These are phyloP conservation scores for Eucalyptus polyanthemos DNA, from an alignment of 345 rosid species.

Conservation along the genomic window DNA sequence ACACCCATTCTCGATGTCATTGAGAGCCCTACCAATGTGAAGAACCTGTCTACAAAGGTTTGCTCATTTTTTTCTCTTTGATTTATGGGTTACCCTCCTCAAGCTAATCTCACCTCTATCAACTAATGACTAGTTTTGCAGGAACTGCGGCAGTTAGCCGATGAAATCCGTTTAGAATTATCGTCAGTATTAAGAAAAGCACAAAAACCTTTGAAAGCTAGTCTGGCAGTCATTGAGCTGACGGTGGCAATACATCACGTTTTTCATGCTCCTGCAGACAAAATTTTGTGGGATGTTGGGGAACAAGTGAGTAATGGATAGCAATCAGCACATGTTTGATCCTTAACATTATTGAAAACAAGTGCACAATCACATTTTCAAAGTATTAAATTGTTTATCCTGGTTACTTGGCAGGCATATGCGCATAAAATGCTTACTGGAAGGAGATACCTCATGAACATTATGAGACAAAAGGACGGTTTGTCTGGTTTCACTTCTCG, in stretches of 20 bases:
- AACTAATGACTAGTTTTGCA: conserved; percentile 5
- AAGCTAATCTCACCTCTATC: background rate
- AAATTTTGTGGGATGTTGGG: conserved; percentile 82
- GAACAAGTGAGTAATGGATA: conserved; percentile 46
- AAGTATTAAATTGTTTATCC: background rate
- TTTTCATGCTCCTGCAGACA: conserved; percentile 80
- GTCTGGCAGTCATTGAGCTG: conserved; percentile 70
- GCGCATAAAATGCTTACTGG: conserved; percentile 83
- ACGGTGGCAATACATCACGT: conserved; percentile 81
- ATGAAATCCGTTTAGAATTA: conserved; percentile 59
- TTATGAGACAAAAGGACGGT: conserved; percentile 47
- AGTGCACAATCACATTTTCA: background rate
- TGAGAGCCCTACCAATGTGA: conserved; percentile 68
- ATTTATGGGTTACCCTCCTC: background rate
- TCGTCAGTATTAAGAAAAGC: conserved; percentile 28
- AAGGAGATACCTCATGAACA: conserved; percentile 59
- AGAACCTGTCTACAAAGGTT: conserved; percentile 66
- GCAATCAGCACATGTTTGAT: background rate
- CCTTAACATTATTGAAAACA: background rate
- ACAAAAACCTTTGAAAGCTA: conserved; percentile 41
- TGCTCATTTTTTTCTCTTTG: background rate
- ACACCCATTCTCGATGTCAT: conserved; percentile 77
- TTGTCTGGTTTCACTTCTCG: conserved; percentile 53
- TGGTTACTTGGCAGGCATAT: conserved; percentile 47
- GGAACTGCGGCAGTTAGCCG: conserved; percentile 72